Evolutionary conservation across 805 yeast genomes (phyloP).

Genomic region (Blastobotrys chiropterorum): DNA sequence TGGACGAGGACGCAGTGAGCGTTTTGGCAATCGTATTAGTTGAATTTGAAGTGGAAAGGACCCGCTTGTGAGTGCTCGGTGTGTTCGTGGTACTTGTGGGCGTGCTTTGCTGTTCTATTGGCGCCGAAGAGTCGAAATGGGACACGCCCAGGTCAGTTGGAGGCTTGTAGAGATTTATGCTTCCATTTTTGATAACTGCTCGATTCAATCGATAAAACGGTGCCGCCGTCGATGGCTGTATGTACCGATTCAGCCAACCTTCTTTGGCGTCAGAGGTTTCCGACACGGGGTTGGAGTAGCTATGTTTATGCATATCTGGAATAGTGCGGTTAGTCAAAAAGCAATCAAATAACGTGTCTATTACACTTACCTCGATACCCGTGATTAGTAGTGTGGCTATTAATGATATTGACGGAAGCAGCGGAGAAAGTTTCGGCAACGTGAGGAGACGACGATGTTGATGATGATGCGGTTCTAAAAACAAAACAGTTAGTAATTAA

Average conservation of each 20-base stretch:
- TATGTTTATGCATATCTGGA: background rate
- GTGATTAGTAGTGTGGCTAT: background rate
- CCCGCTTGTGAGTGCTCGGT: slow-evolving; percentile 3
- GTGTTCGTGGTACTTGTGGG: background rate
- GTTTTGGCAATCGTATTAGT: slow-evolving; percentile 3
- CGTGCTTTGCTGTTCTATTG: background rate
- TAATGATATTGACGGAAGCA: background rate
- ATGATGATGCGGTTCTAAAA: background rate
- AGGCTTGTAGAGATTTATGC: slow-evolving; percentile 54
- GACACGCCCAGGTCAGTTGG: slow-evolving; percentile 43
- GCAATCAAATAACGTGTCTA: too few relatives aligned
- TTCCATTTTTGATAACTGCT: slow-evolving; percentile 67
- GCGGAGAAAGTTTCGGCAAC: background rate
- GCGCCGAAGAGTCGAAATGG: slow-evolving; percentile 23
- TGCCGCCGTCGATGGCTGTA: slow-evolving; percentile 13
- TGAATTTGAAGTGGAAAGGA: slow-evolving; percentile 1
- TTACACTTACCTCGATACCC: background rate
- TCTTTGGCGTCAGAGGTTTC: slow-evolving; percentile 9
- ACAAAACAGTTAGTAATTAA: background rate
- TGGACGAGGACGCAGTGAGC: slow-evolving; percentile 8
- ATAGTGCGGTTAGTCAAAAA: too few relatives aligned
- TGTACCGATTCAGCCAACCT: slow-evolving; percentile 52
- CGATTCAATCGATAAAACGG: slow-evolving; percentile 43
- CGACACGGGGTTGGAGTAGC: background rate
- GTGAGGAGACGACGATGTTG: background rate